Evolutionary conservation across 2,329 filamentous ascomycete species (phyloP), one percentile per base, ranked within the genome.

Genomic region (Ophiostoma quercus): DNA sequence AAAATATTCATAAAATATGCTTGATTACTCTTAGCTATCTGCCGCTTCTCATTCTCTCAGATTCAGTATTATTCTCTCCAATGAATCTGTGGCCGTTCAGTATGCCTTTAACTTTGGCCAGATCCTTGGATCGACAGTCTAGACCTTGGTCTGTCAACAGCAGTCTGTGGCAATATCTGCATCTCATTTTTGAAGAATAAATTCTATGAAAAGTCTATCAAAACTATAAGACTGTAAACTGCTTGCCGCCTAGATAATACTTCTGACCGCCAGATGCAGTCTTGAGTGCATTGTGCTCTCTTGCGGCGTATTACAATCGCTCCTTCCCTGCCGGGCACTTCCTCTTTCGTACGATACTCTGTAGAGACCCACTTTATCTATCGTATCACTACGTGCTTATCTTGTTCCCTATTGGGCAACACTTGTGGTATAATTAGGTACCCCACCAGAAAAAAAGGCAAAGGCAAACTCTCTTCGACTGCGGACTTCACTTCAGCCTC

Each of bases 381-480:
- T 47, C 43, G 7, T 43, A 12, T 19, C 12, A 43, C 41, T 43
- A 14, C 41, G 14, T 47, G 51, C 51, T 57, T 25, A 11, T 34
- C 22, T 57, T 57, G 22, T 22, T 57, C 51, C 51, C 22, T 57
- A 57, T 57, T 57, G 51, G 51, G n/a, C 25, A 57, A 57, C 19
- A 9, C 29, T n/a, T 8, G 16, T 32, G 60, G 12, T n/a, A 39
- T 3, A 3, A 3, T 41, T 41, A 12, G 19, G n/a, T 14, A 22
- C 62, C 62, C 62, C 62, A 65, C 62, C 34, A 37, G 7, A 39
- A n/a, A 37, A 63, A 63, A 63, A 41, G 39, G 34, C 62, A 65
- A 65, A 8, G 60, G 60, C 62, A 65, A 41, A 65, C 4, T 19
- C 62, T n/a, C 62, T 19, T 4, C 34, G 16, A 37, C 16, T 22